Base-by-base conservation (phyloP, 768 basidiomycete genomes). In the Lactarius hatsudake region DNA sequence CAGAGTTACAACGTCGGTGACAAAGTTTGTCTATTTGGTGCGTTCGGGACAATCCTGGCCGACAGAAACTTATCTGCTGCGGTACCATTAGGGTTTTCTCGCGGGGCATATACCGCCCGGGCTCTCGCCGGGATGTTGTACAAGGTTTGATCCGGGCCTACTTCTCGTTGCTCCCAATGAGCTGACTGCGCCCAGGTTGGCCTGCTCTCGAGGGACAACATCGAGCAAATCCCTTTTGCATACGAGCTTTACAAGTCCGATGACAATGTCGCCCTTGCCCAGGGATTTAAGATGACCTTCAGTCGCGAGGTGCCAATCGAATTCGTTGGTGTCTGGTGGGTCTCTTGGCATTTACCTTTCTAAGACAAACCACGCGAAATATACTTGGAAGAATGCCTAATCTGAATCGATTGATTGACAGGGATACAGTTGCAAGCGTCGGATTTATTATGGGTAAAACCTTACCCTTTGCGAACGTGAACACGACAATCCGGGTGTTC, bases 361-460 rank as follows among this genome's bases (percentile, higher is more conserved):
- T 18, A 18, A 10, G n/a, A 2, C 38, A 26, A 51, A 18, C 28
- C 17, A 2, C 26, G 3, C 1, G 38, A 10, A 36, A 48, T 5
- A 12, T 43, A 4, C 51, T n/a, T n/a, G n/a, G n/a, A n/a, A n/a
- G n/a, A n/a, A n/a, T n/a, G 34, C 6, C 51, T 3, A n/a, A 28
- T 34, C 51, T 58, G 12, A 42, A 0, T 28, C 1, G 38, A 18
- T 51, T 23, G 48, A 51, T 54, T 0, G 2, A 48, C 61, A 84
- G 90, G 91, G 91, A 94, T 66, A 94, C 91, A 0, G 91, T 94
- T 2, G 80, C 87, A 8, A 89, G 89, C 61, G 90, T 91, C 23
- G 92, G 92, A 0, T 70, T 89, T 1, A 62, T 93, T 20, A 77
- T 80, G 77, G 78, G 81, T 3, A 80, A 83, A 10, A 82, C 79